Evolutionary conservation across 148 eudicot genomes (phyloP).

Genomic region (Diospyros kaki): DNA sequence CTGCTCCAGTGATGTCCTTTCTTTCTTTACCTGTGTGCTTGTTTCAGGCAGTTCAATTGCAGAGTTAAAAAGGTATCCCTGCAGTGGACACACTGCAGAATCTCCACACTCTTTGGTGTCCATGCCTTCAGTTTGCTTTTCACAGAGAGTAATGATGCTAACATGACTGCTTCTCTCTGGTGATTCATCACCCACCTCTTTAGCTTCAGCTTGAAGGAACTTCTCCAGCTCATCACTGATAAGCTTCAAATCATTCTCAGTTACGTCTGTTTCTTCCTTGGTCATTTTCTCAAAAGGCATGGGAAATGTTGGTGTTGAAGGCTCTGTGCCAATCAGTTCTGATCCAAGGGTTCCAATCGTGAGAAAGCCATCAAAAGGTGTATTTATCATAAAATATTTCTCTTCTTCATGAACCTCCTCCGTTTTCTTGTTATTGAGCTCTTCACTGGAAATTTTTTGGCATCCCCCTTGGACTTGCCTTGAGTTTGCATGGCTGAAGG

Average conservation of each 20-base stretch:
- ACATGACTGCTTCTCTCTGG: constrained; percentile 43
- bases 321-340: constrained; percentile 41
- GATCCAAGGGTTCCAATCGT: constrained; percentile 73
- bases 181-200: constrained; percentile 31
- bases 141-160: constrained; percentile 38
- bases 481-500: constrained; percentile 21
- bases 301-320: constrained; percentile 57
- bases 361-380: constrained; percentile 55
- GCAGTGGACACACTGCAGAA: constrained; percentile 44
- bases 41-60: constrained; percentile 28
- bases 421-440: constrained; percentile 11
- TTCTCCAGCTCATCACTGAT: constrained; percentile 58
- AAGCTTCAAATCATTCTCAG: constrained; percentile 48
- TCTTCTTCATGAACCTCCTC: constrained; percentile 29
- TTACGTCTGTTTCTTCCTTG: constrained; percentile 31
- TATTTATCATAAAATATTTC: constrained; percentile 13
- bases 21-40: constrained; percentile 27
- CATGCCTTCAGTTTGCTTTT: constrained; percentile 31
- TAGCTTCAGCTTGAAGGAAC: constrained; percentile 41
- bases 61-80: constrained; percentile 56
- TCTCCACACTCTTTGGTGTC: constrained; percentile 19
- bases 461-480: constrained; percentile 22
- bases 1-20: constrained; percentile 32
- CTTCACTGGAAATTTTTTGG: constrained; percentile 11
- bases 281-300: constrained; percentile 28